Conservation (phyloP, 495 filamentous ascomycete species). For the Penicillium tannophilum region DNA sequence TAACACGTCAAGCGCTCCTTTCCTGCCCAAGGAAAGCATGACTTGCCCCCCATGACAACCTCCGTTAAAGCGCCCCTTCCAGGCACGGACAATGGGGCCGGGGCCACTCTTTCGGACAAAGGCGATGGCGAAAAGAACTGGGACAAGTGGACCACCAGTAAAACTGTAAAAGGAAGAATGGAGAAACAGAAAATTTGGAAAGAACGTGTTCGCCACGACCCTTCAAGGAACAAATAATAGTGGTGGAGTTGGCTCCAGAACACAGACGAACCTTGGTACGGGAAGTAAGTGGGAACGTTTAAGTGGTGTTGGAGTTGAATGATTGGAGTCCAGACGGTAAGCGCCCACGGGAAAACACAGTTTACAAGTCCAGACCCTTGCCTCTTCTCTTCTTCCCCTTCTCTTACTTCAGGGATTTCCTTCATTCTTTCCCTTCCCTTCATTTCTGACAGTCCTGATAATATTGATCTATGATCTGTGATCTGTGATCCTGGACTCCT, state of each 20-base stretch:
- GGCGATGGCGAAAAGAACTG: not conserved
- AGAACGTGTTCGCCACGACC: conserved; percentile 3
- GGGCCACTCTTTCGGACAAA: not conserved
- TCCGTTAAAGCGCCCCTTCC: conserved; percentile 3
- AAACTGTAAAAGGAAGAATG: not conserved
- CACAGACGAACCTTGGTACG: not conserved
- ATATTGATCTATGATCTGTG: conserved; percentile 39
- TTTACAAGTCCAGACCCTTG: not conserved
- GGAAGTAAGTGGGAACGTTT: not conserved
- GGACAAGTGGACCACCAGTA: not conserved
- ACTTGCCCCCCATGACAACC: conserved; percentile 4
- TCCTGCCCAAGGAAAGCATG: conserved; percentile 1
- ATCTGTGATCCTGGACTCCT: conserved; percentile 46
- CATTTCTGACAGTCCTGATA: conserved; percentile 35
- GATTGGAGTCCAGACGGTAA: conserved; percentile 3
- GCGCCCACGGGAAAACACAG: conserved; percentile 6
- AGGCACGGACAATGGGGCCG: conserved; percentile 7
- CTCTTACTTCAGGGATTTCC: conserved; percentile 13
- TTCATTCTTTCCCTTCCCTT: conserved; percentile 30
- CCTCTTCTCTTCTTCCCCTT: conserved; percentile 10
- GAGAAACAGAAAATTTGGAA: not conserved
- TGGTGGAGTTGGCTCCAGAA: conserved; percentile 2
- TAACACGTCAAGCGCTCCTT: not conserved
- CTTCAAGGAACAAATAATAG: not conserved
- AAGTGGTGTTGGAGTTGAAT: not conserved